Percentiles rank a stretch among this genome's conserved stretches.
Evolutionary conservation across 2,329 filamentous ascomycete genomes (phyloP).

Genomic region (Dothideomycetidae sp.): DNA sequence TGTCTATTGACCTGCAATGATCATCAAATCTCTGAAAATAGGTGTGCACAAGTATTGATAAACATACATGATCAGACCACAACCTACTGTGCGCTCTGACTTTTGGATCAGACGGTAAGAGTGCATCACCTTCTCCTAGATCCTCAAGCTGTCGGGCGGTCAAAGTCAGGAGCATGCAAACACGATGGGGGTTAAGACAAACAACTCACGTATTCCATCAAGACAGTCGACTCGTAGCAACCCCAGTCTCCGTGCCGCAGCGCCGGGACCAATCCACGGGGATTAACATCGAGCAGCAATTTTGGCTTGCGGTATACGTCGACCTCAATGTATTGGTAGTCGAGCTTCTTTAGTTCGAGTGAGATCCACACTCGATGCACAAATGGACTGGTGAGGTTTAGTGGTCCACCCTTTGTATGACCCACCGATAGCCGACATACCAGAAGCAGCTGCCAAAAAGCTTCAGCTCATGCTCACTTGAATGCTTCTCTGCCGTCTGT

Average conservation of each 20-base stretch:
- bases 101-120: constrained; percentile 54
- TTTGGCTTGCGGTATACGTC: constrained; percentile 65
- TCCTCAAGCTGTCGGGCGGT: constrained; percentile 58
- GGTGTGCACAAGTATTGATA: constrained; percentile 9
- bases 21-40: constrained; percentile 11
- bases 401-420: no score
- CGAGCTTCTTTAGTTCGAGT: constrained; percentile 60
- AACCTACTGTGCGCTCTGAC: constrained; percentile 59
- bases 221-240: constrained; percentile 65
- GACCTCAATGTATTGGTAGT: constrained; percentile 77
- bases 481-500: constrained; percentile 53
- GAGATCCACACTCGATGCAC: constrained; percentile 84
- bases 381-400: constrained; percentile 69
- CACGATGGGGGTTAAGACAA: not conserved
- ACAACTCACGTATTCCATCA: constrained; percentile 78
- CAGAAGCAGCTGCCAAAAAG: constrained; percentile 76
- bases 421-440: no score
- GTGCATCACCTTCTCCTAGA: constrained; percentile 41
- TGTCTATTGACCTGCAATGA: constrained; percentile 53
- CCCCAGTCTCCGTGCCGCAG: constrained; percentile 68
- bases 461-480: constrained; percentile 56
- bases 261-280: constrained; percentile 60
- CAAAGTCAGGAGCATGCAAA: constrained; percentile 2
- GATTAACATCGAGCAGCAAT: constrained; percentile 59
- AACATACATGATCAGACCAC: constrained; percentile 63